phyloP scores from a whole-genome alignment of 495 filamentous ascomycete species.

The Xylaria grammica region DNA sequence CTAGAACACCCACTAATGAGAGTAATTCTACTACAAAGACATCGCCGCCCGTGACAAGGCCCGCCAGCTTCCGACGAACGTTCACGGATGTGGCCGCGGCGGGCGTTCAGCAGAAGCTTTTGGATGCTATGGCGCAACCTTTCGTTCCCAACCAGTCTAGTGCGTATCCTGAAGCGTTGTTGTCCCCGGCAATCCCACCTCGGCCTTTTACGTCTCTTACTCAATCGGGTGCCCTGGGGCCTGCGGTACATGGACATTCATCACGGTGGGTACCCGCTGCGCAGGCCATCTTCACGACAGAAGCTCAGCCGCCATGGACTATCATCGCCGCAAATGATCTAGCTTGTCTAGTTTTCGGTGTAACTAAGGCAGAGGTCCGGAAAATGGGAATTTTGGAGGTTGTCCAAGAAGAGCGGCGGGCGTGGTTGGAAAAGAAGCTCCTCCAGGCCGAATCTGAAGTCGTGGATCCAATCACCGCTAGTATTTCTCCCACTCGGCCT shows the following conservation, averaged over 20 bases:
- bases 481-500: constrained; percentile 44
- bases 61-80: constrained; percentile 82
- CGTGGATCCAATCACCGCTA: constrained; percentile 50
- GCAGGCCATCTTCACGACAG: constrained; percentile 96
- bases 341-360: constrained; percentile 93
- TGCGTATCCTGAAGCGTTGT: constrained; percentile 47
- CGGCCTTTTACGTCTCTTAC: constrained; percentile 41
- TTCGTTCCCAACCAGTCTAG: constrained; percentile 61
- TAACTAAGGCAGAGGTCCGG: constrained; percentile 89
- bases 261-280: constrained; percentile 89
- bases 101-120: constrained; percentile 78
- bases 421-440: constrained; percentile 90
- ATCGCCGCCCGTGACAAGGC: constrained; percentile 60
- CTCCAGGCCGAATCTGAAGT: constrained; percentile 56
- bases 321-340: constrained; percentile 97
- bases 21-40: constrained; percentile 58
- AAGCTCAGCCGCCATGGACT: constrained; percentile 86
- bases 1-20: constrained; percentile 61
- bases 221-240: constrained; percentile 39
- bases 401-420: constrained; percentile 81
- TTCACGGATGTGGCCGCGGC: constrained; percentile 78
- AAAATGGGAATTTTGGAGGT: constrained; percentile 96
- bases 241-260: constrained; percentile 77
- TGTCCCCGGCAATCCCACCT: constrained; percentile 48
- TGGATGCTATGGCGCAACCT: constrained; percentile 87